Conservation (phyloP, 164 flowering plant species). For the Sextonia rubra region DNA sequence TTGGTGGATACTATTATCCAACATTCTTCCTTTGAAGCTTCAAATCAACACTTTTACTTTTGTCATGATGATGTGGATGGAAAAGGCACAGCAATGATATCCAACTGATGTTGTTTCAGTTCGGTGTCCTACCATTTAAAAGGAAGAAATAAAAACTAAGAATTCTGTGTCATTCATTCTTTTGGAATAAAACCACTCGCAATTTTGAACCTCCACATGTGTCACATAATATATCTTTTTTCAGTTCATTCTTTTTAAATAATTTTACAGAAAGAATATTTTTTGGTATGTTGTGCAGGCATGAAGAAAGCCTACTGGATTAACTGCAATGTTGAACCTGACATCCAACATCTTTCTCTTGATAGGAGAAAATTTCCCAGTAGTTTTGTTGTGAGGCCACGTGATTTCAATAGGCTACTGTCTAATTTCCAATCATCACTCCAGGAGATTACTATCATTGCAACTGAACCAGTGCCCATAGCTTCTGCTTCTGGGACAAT, state of each 20-base stretch:
- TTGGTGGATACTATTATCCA: not conserved
- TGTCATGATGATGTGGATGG: not conserved
- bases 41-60: not conserved
- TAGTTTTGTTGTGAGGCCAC: slow-evolving; percentile 80
- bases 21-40: not conserved
- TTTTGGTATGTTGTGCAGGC: slow-evolving; percentile 41
- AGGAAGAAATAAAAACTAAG: not conserved
- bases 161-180: not conserved
- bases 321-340: slow-evolving; percentile 89
- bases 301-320: slow-evolving; percentile 84
- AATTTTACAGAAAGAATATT: not conserved
- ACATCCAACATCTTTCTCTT: slow-evolving; percentile 84
- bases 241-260: not conserved
- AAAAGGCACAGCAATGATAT: not conserved
- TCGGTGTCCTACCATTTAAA: too few relatives aligned
- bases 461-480: slow-evolving; percentile 61
- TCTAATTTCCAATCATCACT: slow-evolving; percentile 90
- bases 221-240: too few relatives aligned
- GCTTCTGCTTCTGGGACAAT: slow-evolving; percentile 65
- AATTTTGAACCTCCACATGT: too few relatives aligned
- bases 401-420: slow-evolving; percentile 79
- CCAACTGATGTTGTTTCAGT: not conserved
- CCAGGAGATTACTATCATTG: slow-evolving; percentile 92
- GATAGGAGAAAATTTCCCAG: slow-evolving; percentile 76
- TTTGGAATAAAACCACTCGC: too few relatives aligned